Conservation (phyloP, 169 alveolate genomes). For the Cystoisospora suis region DNA sequence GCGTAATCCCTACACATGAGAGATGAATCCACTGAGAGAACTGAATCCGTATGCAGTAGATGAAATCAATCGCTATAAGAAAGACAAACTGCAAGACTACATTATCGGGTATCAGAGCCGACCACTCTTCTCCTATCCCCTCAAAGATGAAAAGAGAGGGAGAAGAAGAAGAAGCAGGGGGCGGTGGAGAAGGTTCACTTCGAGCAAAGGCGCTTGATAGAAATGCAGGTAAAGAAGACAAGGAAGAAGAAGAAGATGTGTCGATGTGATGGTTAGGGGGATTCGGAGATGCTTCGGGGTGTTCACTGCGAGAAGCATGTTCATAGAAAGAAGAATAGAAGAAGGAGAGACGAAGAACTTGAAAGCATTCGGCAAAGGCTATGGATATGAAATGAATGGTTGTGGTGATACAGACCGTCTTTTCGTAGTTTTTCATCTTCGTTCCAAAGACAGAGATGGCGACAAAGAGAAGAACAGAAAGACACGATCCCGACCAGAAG, state of each 20-base stretch:
- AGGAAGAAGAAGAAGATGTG: too few relatives aligned
- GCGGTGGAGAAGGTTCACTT: too few relatives aligned
- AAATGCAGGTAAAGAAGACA: too few relatives aligned
- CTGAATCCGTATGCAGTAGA: background rate
- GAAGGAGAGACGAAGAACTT: background rate
- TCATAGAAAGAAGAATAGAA: background rate
- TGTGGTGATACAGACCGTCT: background rate
- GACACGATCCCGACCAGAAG: background rate
- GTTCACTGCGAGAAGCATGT: too few relatives aligned
- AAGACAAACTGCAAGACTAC: background rate
- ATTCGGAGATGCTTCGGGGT: too few relatives aligned
- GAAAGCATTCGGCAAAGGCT: constrained; percentile 17
- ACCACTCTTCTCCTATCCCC: background rate
- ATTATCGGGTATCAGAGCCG: background rate
- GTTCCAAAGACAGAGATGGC: background rate
- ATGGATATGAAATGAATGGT: background rate
- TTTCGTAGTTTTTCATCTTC: background rate
- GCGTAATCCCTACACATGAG: background rate
- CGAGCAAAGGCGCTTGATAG: too few relatives aligned
- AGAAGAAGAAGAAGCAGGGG: background rate
- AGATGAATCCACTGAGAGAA: constrained; percentile 3
- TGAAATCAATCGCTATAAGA: background rate
- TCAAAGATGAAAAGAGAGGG: background rate
- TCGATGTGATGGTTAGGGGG: too few relatives aligned
- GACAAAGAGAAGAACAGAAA: background rate